phyloP scores from a whole-genome alignment of 129 eudicot genomes.

The Centella asiatica region DNA sequence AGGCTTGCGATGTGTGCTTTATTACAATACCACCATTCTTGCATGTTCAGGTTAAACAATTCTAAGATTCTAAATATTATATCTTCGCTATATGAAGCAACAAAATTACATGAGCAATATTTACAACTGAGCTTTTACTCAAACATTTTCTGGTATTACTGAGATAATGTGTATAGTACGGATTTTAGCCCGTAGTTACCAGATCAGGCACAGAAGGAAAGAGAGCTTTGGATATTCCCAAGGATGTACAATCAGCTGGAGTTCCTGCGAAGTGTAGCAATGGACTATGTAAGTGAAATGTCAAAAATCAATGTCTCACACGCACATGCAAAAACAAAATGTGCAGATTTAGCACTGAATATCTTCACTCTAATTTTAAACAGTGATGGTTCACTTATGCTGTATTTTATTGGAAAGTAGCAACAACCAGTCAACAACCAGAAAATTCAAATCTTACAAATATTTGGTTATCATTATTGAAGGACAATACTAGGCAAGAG shows the following conservation, averaged over 20 bases:
- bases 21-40: background rate
- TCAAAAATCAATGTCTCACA: background rate
- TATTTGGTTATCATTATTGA: no score
- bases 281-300: background rate
- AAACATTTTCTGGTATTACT: background rate
- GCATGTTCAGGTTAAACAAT: background rate
- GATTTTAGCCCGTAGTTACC: conserved; percentile 33
- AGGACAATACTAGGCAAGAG: no score
- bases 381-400: no score
- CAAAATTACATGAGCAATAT: background rate
- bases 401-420: no score
- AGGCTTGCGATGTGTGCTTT: no score
- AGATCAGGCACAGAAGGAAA: conserved; percentile 76
- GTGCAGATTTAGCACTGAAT: no score
- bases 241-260: conserved; percentile 87
- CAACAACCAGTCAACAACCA: no score
- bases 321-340: background rate
- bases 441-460: no score
- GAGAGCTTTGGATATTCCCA: conserved; percentile 68
- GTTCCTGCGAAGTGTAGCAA: conserved; percentile 47
- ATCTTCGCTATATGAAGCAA: background rate
- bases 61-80: no score
- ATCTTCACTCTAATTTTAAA: no score
- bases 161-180: background rate
- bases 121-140: background rate